Conservation (phyloP, 108 stramenopile genomes). For the Nitzschia inconspicua region DNA sequence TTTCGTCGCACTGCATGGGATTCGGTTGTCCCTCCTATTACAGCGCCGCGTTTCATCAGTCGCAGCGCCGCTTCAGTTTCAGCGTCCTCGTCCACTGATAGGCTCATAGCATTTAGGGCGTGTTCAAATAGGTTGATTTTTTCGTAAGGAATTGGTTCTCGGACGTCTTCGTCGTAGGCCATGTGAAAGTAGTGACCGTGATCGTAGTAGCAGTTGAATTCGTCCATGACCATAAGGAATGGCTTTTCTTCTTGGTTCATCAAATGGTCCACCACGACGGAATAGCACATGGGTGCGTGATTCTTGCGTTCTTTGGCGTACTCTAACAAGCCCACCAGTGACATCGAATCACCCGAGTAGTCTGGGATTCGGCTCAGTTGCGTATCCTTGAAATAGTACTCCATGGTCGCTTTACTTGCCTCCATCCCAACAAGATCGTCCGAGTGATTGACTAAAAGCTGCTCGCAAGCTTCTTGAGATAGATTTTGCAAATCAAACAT, state of each 20-base stretch:
- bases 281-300: constrained; percentile 66
- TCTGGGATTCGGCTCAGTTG: constrained; percentile 40
- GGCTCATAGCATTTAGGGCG: constrained; percentile 62
- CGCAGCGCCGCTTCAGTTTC: background rate
- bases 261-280: constrained; percentile 47
- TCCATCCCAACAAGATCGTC: constrained; percentile 44
- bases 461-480: constrained; percentile 56
- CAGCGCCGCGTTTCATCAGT: constrained; percentile 62
- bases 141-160: constrained; percentile 61
- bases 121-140: constrained; percentile 72
- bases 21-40: constrained; percentile 63
- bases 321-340: constrained; percentile 50
- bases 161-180: constrained; percentile 66
- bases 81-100: constrained; percentile 38
- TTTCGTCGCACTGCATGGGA: constrained; percentile 52
- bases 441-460: constrained; percentile 50
- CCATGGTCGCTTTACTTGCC: constrained; percentile 36
- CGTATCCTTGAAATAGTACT: constrained; percentile 48
- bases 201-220: constrained; percentile 78
- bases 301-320: constrained; percentile 39
- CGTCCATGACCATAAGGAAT: constrained; percentile 74
- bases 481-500: constrained; percentile 74
- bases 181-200: constrained; percentile 80
- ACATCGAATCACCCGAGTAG: constrained; percentile 23
- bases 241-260: constrained; percentile 67